phyloP scores from a whole-genome alignment of 768 basidiomycete species.

The Tulasnella sp. region DNA sequence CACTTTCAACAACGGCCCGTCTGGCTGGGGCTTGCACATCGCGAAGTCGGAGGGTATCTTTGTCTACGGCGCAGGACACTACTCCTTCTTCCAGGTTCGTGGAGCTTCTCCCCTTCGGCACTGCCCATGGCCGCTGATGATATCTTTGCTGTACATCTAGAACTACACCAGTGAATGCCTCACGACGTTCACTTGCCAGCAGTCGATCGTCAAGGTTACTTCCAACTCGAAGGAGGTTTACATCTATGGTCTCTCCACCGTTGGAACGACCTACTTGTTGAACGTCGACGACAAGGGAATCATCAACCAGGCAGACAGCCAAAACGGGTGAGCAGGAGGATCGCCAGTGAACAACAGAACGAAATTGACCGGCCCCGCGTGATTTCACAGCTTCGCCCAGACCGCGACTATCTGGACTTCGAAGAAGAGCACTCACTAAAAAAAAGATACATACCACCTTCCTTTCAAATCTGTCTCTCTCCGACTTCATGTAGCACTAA shows the following conservation, averaged over 20 bases:
- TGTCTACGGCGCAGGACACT: constrained; percentile 21
- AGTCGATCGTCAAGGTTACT: constrained; percentile 12
- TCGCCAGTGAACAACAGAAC: not conserved
- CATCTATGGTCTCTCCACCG: constrained; percentile 18
- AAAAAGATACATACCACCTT: not conserved
- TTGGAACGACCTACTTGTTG: constrained; percentile 15
- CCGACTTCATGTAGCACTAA: not conserved
- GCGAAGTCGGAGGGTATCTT: not conserved
- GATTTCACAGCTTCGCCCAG: not conserved
- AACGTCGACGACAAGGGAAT: constrained; percentile 14
- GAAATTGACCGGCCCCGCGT: not conserved
- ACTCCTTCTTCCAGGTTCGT: constrained; percentile 21
- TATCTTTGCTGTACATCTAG: not conserved
- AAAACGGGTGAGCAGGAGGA: not conserved
- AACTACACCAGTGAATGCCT: constrained; percentile 15
- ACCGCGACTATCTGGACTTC: constrained; percentile 22
- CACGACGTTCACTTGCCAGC: not conserved
- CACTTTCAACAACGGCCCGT: not conserved
- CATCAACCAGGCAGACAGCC: not conserved
- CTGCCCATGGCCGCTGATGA: not conserved
- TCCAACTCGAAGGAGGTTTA: constrained; percentile 2
- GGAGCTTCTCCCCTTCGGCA: not conserved
- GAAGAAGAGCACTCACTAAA: constrained; percentile 2
- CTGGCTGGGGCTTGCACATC: constrained; percentile 6
- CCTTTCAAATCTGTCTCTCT: not conserved